Conservation (phyloP, 2,329 filamentous ascomycete genomes). For the Botryotinia globosa region DNA sequence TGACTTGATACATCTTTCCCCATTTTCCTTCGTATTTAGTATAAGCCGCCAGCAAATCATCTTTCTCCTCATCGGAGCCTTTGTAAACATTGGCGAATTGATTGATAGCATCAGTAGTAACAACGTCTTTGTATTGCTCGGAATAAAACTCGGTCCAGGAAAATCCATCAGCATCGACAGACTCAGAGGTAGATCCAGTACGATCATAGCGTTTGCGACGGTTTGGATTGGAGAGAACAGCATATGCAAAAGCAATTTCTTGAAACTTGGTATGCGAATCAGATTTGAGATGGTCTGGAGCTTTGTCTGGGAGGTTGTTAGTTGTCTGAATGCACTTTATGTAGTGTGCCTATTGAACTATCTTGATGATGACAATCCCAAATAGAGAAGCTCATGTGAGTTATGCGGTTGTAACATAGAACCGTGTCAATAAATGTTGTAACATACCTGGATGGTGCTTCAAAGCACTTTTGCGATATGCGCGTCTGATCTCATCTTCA, state of each 20-base stretch:
- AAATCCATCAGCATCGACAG: constrained; percentile 77
- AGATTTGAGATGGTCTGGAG: constrained; percentile 61
- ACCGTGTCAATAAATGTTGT: constrained; percentile 18
- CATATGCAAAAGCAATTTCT: constrained; percentile 88
- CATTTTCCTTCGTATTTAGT: constrained; percentile 70
- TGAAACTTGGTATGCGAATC: constrained; percentile 81
- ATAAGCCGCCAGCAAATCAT: constrained; percentile 75
- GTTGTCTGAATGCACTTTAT: neutral
- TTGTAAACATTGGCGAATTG: constrained; percentile 78
- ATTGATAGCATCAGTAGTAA: constrained; percentile 72
- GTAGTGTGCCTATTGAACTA: neutral
- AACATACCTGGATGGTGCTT: constrained; percentile 76
- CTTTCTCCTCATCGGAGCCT: constrained; percentile 77
- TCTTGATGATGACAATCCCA: neutral
- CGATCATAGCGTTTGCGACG: constrained; percentile 84
- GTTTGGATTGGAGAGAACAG: constrained; percentile 78
- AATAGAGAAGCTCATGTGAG: neutral
- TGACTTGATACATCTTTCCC: constrained; percentile 70
- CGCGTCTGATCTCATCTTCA: constrained; percentile 76
- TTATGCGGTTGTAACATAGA: neutral
- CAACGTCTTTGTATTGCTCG: constrained; percentile 73
- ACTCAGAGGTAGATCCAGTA: constrained; percentile 85
- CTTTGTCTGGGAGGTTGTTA: constrained; percentile 63
- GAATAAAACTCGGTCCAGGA: constrained; percentile 89
- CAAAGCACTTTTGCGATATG: constrained; percentile 87